Percentiles rank a stretch among this genome's conserved stretches.
These are phyloP conservation scores for Fusarium setosum DNA, from an alignment of 2,329 filamentous ascomycete genomes.

Conservation along the genomic window DNA sequence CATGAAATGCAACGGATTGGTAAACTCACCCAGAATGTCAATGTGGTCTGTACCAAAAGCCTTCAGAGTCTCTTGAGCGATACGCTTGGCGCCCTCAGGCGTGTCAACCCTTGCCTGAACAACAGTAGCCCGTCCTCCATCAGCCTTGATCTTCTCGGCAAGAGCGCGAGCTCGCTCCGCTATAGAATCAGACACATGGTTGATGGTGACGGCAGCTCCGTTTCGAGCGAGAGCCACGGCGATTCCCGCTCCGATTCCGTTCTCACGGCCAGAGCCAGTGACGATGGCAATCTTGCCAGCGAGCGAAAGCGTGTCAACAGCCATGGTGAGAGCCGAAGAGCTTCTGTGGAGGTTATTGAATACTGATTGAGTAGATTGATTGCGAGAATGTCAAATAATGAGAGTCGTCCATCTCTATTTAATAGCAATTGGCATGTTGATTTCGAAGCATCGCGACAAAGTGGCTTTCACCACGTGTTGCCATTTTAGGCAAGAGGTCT, in stretches of 20 bases:
- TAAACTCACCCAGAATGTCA: constrained; percentile 52
- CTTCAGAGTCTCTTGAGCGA: constrained; percentile 50
- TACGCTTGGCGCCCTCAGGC: constrained; percentile 42
- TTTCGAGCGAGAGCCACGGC: constrained; percentile 52
- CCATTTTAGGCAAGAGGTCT: background rate
- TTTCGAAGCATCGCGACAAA: background rate
- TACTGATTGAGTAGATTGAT: too few species aligned
- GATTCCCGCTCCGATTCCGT: constrained; percentile 56
- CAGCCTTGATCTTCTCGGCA: constrained; percentile 41
- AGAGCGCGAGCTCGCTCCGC: constrained; percentile 46
- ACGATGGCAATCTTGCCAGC: constrained; percentile 55
- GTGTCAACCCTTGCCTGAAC: constrained; percentile 49
- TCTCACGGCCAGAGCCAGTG: constrained; percentile 57
- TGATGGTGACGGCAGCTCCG: constrained; percentile 54
- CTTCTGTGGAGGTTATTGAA: background rate
- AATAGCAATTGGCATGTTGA: background rate
- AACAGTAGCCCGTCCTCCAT: constrained; percentile 46
- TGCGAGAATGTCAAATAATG: background rate
- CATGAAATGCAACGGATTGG: background rate
- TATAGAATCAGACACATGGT: constrained; percentile 51
- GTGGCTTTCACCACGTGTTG: background rate
- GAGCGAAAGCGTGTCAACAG: constrained; percentile 52
- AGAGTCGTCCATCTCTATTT: background rate
- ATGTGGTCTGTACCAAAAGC: constrained; percentile 49
- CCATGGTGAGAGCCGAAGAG: constrained; percentile 29